Base-by-base conservation (phyloP, 352 stramenopile species). In the Pythium myriotylum region DNA sequence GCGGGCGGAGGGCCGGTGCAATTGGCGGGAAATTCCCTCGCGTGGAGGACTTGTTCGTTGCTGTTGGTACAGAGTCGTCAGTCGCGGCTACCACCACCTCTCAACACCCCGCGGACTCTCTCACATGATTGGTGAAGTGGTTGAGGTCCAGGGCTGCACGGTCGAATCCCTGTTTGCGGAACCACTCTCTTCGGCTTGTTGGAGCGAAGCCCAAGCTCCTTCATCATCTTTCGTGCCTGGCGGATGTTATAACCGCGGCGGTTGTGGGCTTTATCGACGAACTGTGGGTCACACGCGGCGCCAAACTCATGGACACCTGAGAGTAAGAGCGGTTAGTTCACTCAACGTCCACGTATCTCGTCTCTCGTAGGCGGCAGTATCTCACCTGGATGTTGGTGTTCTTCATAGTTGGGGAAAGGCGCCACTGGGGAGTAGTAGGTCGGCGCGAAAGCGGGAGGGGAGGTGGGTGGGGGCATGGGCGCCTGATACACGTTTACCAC, bases 221-320 rank as follows among this genome's bases (percentile, higher is more conserved):
- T 62, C 46, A 68, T 49, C 3, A 63, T 27, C 41, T 68, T 88
- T 37, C 83, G 75, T 1, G 67, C 72, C 42, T 88, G 80, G 8
- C 83, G 83, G 41, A 92, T 70, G 0, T 71, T 67, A 61, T 92
- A 92, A 2, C 83, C 83, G 29, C 85, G 87, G 14, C 83, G 75
- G 47, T 92, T 92, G 61, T 92, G 83, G 56, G 89, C 83, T 59
- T 92, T 92, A 39, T 54, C 43, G 0, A 47, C 19, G 10, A 35
- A 4, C 7, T 32, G 37, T 10, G 40, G 53, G 8, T 42, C 22
- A 20, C 20, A 24, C 17, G 8, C 3, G 27, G 20, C 8, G n/a
- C 23, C 27, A 17, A 37, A 20, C 17, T 33, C 19, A 23, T 16
- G 5, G 5, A 35, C 5, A 10, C 29, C 29, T 35, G 29, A 5